Conservation (phyloP, 441 rosid genomes). For the Corymbia citriodora region DNA sequence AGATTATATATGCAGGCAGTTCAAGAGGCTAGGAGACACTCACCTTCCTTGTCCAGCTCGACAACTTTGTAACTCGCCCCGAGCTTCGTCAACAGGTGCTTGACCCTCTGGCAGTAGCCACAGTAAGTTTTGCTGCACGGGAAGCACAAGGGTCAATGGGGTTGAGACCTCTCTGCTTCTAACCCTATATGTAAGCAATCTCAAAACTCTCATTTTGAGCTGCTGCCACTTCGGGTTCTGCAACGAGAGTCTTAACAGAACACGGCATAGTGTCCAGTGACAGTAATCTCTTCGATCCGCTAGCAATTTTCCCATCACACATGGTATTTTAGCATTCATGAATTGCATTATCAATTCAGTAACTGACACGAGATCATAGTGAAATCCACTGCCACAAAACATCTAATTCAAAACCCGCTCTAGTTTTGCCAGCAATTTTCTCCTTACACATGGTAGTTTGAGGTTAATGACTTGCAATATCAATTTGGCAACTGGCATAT, state of each 20-base stretch:
- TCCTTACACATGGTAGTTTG: not conserved
- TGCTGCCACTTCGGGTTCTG: not conserved
- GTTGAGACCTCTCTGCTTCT: not conserved
- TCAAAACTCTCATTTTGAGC: not conserved
- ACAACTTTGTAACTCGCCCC: not conserved
- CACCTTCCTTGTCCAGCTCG: not conserved
- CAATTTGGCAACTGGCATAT: not conserved
- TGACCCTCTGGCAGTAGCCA: slow-evolving; percentile 6
- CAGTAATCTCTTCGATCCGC: not conserved
- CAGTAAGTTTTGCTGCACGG: not conserved
- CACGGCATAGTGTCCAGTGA: not conserved
- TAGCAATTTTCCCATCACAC: not conserved
- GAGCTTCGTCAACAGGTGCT: slow-evolving; percentile 6
- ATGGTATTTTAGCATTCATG: not conserved
- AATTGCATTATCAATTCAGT: not conserved
- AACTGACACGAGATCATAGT: not conserved
- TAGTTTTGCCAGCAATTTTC: not conserved
- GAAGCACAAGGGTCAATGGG: not conserved
- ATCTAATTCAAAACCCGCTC: not conserved
- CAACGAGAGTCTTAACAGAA: not conserved
- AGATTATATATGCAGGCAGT: not conserved
- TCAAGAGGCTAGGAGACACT: not conserved
- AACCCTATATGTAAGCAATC: not conserved
- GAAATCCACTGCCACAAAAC: not conserved
- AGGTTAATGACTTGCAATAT: not conserved